These are phyloP conservation scores for Russula vinacea DNA, from an alignment of 768 basidiomycete genomes.

Conservation along the genomic window DNA sequence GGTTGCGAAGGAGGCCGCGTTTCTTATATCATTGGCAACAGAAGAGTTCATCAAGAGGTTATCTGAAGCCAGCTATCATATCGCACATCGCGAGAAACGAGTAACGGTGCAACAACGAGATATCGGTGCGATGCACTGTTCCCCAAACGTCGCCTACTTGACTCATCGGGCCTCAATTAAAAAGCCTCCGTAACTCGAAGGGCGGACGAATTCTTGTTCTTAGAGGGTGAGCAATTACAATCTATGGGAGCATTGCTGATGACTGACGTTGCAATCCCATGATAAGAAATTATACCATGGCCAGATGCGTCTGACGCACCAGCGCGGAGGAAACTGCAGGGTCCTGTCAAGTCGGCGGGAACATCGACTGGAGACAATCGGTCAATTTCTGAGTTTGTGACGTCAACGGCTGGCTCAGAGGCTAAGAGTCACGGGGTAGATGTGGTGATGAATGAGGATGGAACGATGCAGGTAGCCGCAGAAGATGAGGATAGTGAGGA, in stretches of 20 bases:
- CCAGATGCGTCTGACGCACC: conserved; percentile 42
- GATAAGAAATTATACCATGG: conserved; percentile 58
- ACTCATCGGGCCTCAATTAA: neutral
- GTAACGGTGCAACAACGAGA: conserved; percentile 76
- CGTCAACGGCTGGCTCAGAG: conserved; percentile 32
- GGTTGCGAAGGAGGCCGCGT: conserved; percentile 71
- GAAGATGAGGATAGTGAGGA: conserved; percentile 11
- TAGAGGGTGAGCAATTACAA: conserved; percentile 54
- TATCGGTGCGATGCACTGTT: conserved; percentile 51
- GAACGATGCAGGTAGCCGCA: conserved; percentile 47
- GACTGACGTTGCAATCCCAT: neutral
- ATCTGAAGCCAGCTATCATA: conserved; percentile 63
- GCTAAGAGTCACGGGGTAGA: conserved; percentile 34
- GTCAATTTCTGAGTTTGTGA: conserved; percentile 53
- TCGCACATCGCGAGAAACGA: conserved; percentile 69
- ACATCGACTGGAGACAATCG: conserved; percentile 30
- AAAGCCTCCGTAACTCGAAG: conserved; percentile 60
- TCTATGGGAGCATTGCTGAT: neutral
- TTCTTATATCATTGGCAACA: conserved; percentile 77
- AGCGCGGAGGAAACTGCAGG: conserved; percentile 45
- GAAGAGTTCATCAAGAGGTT: conserved; percentile 85
- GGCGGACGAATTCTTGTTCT: conserved; percentile 73
- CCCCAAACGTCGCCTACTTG: neutral
- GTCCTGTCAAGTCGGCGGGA: conserved; percentile 28
- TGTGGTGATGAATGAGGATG: conserved; percentile 57